Percentiles rank a stretch among this genome's conserved stretches.
These are phyloP conservation scores for Phytophthora hybrid DNA, from an alignment of 352 stramenopile genomes.

Conservation along the genomic window DNA sequence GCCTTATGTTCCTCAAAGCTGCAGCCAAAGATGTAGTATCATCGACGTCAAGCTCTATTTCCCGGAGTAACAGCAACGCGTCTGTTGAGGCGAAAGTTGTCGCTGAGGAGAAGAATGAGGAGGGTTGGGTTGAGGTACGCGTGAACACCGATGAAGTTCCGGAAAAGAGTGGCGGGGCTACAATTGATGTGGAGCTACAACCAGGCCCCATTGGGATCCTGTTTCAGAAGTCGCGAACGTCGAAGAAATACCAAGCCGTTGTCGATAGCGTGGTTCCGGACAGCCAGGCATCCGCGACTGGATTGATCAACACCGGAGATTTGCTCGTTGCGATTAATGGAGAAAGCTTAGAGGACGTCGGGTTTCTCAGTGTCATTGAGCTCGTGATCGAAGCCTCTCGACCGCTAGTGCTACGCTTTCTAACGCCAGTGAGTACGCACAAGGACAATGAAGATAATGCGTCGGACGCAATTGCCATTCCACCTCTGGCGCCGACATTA, in stretches of 20 bases:
- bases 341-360: conserved; percentile 63
- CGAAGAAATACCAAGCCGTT: conserved; percentile 74
- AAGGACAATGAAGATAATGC: conserved; percentile 44
- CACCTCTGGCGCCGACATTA: conserved; percentile 66
- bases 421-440: conserved; percentile 56
- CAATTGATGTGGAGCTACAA: conserved; percentile 78
- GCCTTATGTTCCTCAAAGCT: conserved; percentile 69
- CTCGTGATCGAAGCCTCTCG: conserved; percentile 76
- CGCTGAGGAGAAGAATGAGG: conserved; percentile 54
- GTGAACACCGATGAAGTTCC: conserved; percentile 56
- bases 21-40: conserved; percentile 75
- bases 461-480: conserved; percentile 66
- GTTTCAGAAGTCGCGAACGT: conserved; percentile 74
- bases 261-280: conserved; percentile 86
- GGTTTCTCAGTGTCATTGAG: conserved; percentile 82
- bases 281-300: conserved; percentile 77
- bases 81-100: conserved; percentile 18
- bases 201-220: conserved; percentile 78
- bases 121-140: conserved; percentile 85
- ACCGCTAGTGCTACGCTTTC: conserved; percentile 74
- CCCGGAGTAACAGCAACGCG: conserved; percentile 26
- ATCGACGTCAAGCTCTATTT: conserved; percentile 36
- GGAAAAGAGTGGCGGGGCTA: conserved; percentile 56
- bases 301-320: conserved; percentile 75
- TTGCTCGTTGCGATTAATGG: conserved; percentile 81